Evolutionary conservation across 1,284 basidiomycete genomes (phyloP).

Genomic region (Ustilago lituana): DNA sequence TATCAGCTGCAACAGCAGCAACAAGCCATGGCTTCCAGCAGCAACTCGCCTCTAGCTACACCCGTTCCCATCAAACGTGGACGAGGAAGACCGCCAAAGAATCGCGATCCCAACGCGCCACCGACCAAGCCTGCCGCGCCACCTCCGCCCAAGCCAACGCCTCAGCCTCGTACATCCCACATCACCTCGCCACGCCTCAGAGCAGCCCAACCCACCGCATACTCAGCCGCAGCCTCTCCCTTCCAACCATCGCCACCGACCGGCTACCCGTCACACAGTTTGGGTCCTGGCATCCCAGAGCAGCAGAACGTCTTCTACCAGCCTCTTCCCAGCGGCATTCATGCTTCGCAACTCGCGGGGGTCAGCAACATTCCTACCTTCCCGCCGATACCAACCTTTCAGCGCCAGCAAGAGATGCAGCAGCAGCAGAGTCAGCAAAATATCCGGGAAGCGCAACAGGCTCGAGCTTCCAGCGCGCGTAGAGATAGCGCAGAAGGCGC

Average conservation of each 20-base stretch:
- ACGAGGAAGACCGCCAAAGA: constrained; percentile 47
- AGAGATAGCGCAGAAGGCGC: constrained; percentile 12
- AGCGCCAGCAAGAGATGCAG: constrained; percentile 41
- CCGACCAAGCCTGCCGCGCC: constrained; percentile 16
- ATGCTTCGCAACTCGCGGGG: constrained; percentile 15
- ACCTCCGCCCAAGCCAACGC: constrained; percentile 28
- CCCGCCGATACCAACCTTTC: constrained; percentile 35
- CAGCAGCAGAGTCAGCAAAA: constrained; percentile 41
- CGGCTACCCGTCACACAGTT: constrained; percentile 23
- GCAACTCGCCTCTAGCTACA: constrained; percentile 39
- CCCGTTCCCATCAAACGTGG: constrained; percentile 42
- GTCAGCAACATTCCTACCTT: constrained; percentile 22
- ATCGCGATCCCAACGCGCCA: constrained; percentile 39
- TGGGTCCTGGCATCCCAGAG: constrained; percentile 41
- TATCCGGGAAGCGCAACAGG: constrained; percentile 29
- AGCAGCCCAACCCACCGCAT: constrained; percentile 14
- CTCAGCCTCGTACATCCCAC: constrained; percentile 44
- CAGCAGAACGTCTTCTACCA: constrained; percentile 42
- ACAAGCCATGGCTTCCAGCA: constrained; percentile 43
- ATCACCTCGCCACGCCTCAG: constrained; percentile 40
- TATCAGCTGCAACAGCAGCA: constrained; percentile 44
- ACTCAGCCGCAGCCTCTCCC: constrained; percentile 29
- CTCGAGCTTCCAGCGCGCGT: constrained; percentile 9
- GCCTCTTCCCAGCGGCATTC: constrained; percentile 18
- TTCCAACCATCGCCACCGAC: constrained; percentile 31